A percentile compares a stretch with the other conserved stretches of the same genome.
Evolutionary conservation across 2,329 filamentous ascomycete genomes (phyloP).

Genomic region (Sphaerulina musiva): DNA sequence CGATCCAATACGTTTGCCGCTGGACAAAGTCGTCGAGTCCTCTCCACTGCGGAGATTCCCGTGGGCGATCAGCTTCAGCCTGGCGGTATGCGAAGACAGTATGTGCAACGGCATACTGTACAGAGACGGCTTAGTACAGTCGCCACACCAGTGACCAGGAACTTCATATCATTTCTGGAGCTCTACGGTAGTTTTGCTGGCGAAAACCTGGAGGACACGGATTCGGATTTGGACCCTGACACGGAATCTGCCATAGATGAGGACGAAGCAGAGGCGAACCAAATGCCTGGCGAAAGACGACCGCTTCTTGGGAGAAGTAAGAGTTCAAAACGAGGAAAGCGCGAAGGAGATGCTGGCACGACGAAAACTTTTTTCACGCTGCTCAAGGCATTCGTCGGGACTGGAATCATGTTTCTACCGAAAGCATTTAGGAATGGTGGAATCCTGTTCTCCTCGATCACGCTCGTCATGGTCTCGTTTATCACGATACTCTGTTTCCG

Average conservation of each 20-base stretch:
- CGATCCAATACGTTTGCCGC: constrained; percentile 62
- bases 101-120: constrained; percentile 42
- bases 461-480: constrained; percentile 58
- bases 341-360: constrained; percentile 59
- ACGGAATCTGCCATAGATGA: constrained; percentile 48
- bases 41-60: constrained; percentile 29
- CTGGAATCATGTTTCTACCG: constrained; percentile 74
- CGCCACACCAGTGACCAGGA: constrained; percentile 54
- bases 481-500: constrained; percentile 67
- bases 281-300: constrained; percentile 50
- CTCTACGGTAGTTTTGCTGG: constrained; percentile 72
- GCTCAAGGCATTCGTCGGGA: constrained; percentile 71
- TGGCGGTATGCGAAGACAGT: constrained; percentile 51
- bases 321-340: constrained; percentile 43
- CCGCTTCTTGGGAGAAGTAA: constrained; percentile 55
- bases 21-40: constrained; percentile 29
- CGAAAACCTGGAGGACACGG: constrained; percentile 56
- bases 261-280: constrained; percentile 52
- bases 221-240: constrained; percentile 46
- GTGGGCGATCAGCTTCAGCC: constrained; percentile 44
- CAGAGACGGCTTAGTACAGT: constrained; percentile 37
- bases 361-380: constrained; percentile 71
- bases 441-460: constrained; percentile 65
- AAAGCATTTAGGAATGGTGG: constrained; percentile 75
- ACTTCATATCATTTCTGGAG: constrained; percentile 69